Evolutionary conservation across 75 land plant species (phyloP).

Genomic region (Azolla pinnata): DNA sequence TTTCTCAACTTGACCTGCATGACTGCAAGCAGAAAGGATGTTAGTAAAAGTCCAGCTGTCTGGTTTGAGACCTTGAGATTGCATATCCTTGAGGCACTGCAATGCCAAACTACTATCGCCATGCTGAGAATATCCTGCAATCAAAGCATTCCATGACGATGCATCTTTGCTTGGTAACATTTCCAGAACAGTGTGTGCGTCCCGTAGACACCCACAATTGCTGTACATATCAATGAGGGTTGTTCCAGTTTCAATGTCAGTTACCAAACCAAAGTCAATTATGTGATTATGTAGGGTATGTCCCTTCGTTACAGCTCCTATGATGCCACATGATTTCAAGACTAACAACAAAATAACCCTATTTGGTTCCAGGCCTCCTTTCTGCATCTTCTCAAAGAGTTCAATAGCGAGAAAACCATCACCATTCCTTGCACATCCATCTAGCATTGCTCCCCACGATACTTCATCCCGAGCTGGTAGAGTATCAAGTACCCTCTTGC

Average conservation of each 20-base stretch:
- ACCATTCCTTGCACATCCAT: constrained; percentile 44
- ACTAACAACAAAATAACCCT: constrained; percentile 31
- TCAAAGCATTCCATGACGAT: constrained; percentile 52
- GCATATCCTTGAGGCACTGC: constrained; percentile 28
- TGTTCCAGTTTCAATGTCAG: constrained; percentile 35
- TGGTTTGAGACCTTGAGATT: constrained; percentile 19
- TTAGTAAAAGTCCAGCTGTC: constrained; percentile 41
- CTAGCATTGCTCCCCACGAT: constrained; percentile 44
- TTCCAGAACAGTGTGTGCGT: constrained; percentile 25
- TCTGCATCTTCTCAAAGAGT: constrained; percentile 27
- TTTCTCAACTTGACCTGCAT: constrained; percentile 36
- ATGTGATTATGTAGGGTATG: constrained; percentile 34
- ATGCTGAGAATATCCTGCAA: constrained; percentile 45
- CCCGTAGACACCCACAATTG: constrained; percentile 37
- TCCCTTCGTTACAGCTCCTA: constrained; percentile 39
- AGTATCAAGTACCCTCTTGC: constrained; percentile 36
- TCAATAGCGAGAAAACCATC: constrained; percentile 25
- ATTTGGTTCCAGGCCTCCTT: constrained; percentile 16
- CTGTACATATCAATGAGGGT: constrained; percentile 60
- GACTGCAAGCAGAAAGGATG: constrained; percentile 43
- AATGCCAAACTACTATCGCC: constrained; percentile 34
- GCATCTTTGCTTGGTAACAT: constrained; percentile 32
- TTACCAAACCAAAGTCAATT: constrained; percentile 21
- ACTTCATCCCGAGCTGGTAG: constrained; percentile 25
- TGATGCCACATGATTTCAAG: constrained; percentile 41